These are phyloP conservation scores for Trichocomaceae sp. DNA, from an alignment of 2,329 filamentous ascomycete genomes.

Conservation along the genomic window DNA sequence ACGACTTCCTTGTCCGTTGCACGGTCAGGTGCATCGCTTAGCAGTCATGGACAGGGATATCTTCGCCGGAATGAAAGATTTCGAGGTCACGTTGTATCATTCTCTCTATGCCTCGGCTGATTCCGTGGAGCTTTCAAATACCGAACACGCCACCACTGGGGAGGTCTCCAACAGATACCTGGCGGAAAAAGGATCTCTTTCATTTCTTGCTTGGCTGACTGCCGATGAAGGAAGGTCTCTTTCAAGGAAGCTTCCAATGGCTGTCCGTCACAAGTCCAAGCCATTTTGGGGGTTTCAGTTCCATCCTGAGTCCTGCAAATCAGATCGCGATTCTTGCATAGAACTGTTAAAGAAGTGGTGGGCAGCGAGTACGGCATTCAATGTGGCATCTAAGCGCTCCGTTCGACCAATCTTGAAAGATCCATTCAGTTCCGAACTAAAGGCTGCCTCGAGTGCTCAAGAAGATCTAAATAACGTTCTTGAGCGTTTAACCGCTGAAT, in stretches of 20 bases:
- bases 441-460: slow-evolving; percentile 39
- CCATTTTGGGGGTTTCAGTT: slow-evolving; percentile 88
- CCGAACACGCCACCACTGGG: not conserved
- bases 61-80: slow-evolving; percentile 54
- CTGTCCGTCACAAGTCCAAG: slow-evolving; percentile 57
- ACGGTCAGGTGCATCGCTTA: slow-evolving; percentile 71
- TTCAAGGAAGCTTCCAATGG: slow-evolving; percentile 60
- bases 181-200: slow-evolving; percentile 21
- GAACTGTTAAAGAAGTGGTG: slow-evolving; percentile 71
- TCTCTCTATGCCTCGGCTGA: slow-evolving; percentile 47
- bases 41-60: slow-evolving; percentile 56
- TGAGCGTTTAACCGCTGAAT: slow-evolving; percentile 27
- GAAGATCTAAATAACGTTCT: slow-evolving; percentile 42
- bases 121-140: not conserved
- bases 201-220: slow-evolving; percentile 58
- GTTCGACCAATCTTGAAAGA: slow-evolving; percentile 18
- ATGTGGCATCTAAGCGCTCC: slow-evolving; percentile 30
- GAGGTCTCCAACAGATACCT: not conserved
- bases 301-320: slow-evolving; percentile 85
- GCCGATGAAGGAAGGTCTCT: slow-evolving; percentile 33
- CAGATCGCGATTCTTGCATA: slow-evolving; percentile 51
- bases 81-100: slow-evolving; percentile 73
- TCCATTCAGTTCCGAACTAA: slow-evolving; percentile 14
- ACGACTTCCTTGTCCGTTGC: slow-evolving; percentile 64
- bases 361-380: slow-evolving; percentile 57